Conservation (phyloP, 441 rosid genomes). For the Iberis amara region DNA sequence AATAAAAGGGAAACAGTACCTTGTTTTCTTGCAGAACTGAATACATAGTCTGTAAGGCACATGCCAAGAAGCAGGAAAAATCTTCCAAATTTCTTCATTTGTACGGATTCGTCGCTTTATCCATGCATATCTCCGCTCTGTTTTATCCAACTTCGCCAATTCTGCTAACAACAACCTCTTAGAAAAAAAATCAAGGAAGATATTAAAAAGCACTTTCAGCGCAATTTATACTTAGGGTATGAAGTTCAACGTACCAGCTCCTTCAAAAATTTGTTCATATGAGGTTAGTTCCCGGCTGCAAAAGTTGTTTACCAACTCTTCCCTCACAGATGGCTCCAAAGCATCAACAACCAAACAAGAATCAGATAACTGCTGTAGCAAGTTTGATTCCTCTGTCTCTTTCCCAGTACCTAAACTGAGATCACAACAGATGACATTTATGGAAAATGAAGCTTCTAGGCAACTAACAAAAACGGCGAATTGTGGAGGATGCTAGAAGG, state of each 20-base stretch:
- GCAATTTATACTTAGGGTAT: constrained; percentile 18
- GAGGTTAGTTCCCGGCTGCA: constrained; percentile 98
- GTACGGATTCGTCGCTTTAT: constrained; percentile 94
- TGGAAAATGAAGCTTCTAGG: constrained; percentile 9
- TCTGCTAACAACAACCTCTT: constrained; percentile 39
- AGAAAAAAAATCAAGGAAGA: constrained; percentile 7
- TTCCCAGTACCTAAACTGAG: constrained; percentile 98
- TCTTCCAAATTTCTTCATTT: constrained; percentile 96
- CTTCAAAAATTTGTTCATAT: constrained; percentile 97
- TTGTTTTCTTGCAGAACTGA: constrained; percentile 92
- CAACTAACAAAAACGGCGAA: background rate
- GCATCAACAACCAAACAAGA: constrained; percentile 98
- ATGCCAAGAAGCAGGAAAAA: constrained; percentile 93
- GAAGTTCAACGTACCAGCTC: constrained; percentile 69
- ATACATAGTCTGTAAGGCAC: constrained; percentile 93
- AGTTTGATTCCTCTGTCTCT: constrained; percentile 84
- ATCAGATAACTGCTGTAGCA: constrained; percentile 88
- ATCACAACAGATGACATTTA: constrained; percentile 29
- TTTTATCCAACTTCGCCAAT: constrained; percentile 95
- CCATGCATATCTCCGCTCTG: constrained; percentile 98
- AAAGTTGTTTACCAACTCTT: constrained; percentile 95
- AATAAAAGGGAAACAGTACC: constrained; percentile 37
- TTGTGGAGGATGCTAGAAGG: background rate
- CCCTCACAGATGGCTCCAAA: constrained; percentile 97
- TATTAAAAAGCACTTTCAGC: constrained; percentile 2